Evolutionary conservation across 1,284 basidiomycete genomes (phyloP).

Genomic region (Cystobasidium sp.): DNA sequence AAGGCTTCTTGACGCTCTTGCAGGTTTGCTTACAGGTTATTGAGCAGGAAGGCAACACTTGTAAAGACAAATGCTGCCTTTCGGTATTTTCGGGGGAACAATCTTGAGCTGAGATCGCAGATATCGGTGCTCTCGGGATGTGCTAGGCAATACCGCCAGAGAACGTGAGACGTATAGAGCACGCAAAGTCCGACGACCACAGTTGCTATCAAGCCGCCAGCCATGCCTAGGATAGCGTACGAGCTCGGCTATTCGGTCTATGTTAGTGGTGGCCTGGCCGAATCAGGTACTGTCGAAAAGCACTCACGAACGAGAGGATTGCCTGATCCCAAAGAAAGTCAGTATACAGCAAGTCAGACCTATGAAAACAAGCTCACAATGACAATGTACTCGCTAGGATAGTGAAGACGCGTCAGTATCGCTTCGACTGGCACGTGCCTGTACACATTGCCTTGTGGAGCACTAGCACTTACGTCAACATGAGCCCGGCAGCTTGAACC

Average conservation of each 20-base stretch:
- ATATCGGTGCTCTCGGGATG: slow-evolving; percentile 65
- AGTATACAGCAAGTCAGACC: neutral
- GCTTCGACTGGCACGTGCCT: neutral
- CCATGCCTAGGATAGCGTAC: slow-evolving; percentile 65
- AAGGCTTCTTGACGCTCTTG: slow-evolving; percentile 48
- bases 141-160: slow-evolving; percentile 66
- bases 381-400: slow-evolving; percentile 36
- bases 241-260: slow-evolving; percentile 58
- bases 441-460: neutral
- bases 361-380: slow-evolving; percentile 10
- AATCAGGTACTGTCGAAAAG: neutral
- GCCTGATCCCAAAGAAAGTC: slow-evolving; percentile 51
- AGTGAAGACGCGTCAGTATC: neutral
- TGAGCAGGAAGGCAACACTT: slow-evolving; percentile 62
- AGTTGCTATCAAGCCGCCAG: slow-evolving; percentile 62
- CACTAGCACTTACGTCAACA: slow-evolving; percentile 38
- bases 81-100: slow-evolving; percentile 60
- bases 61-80: slow-evolving; percentile 62
- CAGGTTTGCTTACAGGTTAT: slow-evolving; percentile 56
- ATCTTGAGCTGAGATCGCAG: slow-evolving; percentile 66
- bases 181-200: slow-evolving; percentile 57
- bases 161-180: slow-evolving; percentile 61
- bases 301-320: slow-evolving; percentile 60
- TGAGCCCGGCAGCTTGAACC: slow-evolving; percentile 34
- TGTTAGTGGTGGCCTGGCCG: neutral